Evolutionary conservation across 495 filamentous ascomycete genomes (phyloP).

Genomic region (Evernia prunastri): DNA sequence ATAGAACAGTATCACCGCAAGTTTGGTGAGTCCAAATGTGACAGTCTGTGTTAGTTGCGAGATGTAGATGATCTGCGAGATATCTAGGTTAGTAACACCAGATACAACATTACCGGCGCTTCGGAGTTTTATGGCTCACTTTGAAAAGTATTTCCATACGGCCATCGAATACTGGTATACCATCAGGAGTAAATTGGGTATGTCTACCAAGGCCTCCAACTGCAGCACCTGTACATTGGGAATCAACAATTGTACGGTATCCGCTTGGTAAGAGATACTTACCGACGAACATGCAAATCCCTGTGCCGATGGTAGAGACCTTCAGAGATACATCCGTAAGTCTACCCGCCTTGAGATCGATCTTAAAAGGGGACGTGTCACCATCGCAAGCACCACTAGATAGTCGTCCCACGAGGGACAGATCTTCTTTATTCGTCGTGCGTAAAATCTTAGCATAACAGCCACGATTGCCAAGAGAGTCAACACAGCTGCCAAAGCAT

Average conservation of each 20-base stretch:
- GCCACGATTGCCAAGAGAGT: constrained; percentile 6
- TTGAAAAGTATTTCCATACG: constrained; percentile 5
- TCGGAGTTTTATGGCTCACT: neutral
- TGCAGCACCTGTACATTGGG: neutral
- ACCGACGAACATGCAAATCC: constrained; percentile 15
- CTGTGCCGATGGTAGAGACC: constrained; percentile 10
- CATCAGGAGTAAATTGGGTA: constrained; percentile 5
- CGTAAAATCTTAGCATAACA: constrained; percentile 4
- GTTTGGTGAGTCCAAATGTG: constrained; percentile 16
- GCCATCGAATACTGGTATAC: constrained; percentile 8
- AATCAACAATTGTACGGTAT: neutral
- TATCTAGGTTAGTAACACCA: neutral
- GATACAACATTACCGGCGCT: neutral
- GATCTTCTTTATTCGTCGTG: constrained; percentile 21
- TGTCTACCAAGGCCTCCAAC: constrained; percentile 11
- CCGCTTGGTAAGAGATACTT: neutral
- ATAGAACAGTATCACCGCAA: constrained; percentile 13
- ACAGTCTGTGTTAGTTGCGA: constrained; percentile 16
- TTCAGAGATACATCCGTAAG: neutral
- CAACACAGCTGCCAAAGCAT: constrained; percentile 6
- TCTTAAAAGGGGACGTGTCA: neutral
- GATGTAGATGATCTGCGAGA: constrained; percentile 8
- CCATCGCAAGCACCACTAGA: constrained; percentile 29
- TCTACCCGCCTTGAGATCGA: neutral
- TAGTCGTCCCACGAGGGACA: constrained; percentile 29